Evolutionary conservation across 768 basidiomycete genomes (phyloP), one percentile per base, ranked within the genome.

Genomic region (Chalciporus sphaerocephalus): DNA sequence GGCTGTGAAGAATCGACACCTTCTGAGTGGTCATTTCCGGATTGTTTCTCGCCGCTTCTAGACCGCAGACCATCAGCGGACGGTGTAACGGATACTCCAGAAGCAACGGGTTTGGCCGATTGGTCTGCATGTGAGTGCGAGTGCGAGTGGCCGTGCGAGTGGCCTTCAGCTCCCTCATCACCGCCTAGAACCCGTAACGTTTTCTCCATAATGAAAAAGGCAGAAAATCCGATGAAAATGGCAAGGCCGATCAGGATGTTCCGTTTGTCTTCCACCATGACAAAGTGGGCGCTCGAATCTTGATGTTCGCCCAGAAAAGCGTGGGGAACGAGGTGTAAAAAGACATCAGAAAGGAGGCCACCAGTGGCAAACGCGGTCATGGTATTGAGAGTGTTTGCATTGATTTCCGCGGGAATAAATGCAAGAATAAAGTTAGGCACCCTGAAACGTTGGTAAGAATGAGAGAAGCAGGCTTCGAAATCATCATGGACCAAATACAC

Each of bases 341-440:
- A 92, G 33, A 94, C 91, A 64, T 96, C 92, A 5, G 92, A 93
- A 30, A 96, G 79, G 21, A 96, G 76, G 22, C 92, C 92, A 24
- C 92, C 92, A 9, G 91, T 93, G 49, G 92, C 92, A 63, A 93
- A 93, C 6, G 92, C 88, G 25, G 91, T 93, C 91, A 93, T 93
- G 11, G 88, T 92, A 58, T 93, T 93, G 47, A 94, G 75, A 35
- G 90, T 92, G 62, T 89, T 74, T 13, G 77, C 74, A 65, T 85
- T 83, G 59, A 95, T 91, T 63, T 92, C 75, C 42, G 87, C 86
- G 22, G 92, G 92, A 55, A 95, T 94, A 62, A 94, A 92, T 5
- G 89, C 88, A 42, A 96, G 85, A 52, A 96, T 92, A 57, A 96
- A 89, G 69, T 96, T 96, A 39, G 92, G 92, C 46, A 94, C 80